Percentiles rank a stretch among this genome's conserved stretches.
phyloP scores from a whole-genome alignment of 2,329 filamentous ascomycete species.

The Venturia aucupariae region DNA sequence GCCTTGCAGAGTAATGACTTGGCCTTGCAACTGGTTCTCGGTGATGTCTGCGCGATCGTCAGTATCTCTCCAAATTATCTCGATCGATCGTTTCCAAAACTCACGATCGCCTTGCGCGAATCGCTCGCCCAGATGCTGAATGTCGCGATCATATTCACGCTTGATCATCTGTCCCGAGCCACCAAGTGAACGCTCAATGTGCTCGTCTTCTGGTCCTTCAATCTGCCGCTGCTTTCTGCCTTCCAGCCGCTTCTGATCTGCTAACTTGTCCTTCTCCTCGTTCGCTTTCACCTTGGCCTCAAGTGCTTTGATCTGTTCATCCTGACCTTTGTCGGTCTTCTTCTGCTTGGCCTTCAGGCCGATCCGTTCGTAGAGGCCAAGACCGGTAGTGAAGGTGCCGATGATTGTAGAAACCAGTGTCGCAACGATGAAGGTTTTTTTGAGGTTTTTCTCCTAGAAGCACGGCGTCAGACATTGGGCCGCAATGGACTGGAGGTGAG shows the following conservation, averaged over 20 bases:
- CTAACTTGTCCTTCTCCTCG: slow-evolving; percentile 22
- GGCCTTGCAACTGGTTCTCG: slow-evolving; percentile 34
- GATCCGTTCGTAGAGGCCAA: slow-evolving; percentile 34
- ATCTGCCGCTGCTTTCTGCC: slow-evolving; percentile 13
- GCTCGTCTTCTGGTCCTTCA: slow-evolving; percentile 18
- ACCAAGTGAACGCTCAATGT: slow-evolving; percentile 26
- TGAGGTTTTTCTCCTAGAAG: slow-evolving; percentile 1
- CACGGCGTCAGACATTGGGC: not conserved
- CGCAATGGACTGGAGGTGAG: slow-evolving; percentile 18
- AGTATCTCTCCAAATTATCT: slow-evolving; percentile 13
- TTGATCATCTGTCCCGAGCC: slow-evolving; percentile 27
- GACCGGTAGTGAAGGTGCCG: slow-evolving; percentile 35
- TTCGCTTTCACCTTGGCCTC: slow-evolving; percentile 24
- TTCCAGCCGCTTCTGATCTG: slow-evolving; percentile 17
- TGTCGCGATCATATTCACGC: slow-evolving; percentile 29
- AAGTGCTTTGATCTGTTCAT: slow-evolving; percentile 27
- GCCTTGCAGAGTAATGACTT: slow-evolving; percentile 35
- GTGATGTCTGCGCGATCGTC: slow-evolving; percentile 26
- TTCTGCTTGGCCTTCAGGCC: slow-evolving; percentile 28
- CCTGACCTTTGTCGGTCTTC: slow-evolving; percentile 28
- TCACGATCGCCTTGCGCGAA: slow-evolving; percentile 33
- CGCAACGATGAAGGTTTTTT: slow-evolving; percentile 37
- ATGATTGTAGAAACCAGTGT: slow-evolving; percentile 36
- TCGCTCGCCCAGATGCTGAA: slow-evolving; percentile 25
- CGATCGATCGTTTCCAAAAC: slow-evolving; percentile 15